Base-by-base conservation (phyloP, 768 basidiomycete genomes). In the Macrolepiota fuliginosa region DNA sequence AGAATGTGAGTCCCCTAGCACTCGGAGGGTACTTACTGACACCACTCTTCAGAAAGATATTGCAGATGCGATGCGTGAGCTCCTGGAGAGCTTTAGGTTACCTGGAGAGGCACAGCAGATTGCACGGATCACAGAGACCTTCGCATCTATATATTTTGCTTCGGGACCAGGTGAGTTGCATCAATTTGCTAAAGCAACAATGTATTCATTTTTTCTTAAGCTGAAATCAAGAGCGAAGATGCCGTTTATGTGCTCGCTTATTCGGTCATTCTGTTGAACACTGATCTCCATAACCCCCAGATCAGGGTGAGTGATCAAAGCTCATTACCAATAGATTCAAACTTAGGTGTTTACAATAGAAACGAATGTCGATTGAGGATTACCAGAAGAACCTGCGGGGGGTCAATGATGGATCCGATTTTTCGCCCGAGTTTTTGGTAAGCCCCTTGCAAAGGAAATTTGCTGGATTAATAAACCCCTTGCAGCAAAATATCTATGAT, bases 211-310 rank as follows among this genome's bases (percentile, higher is more conserved):
- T 32, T n/a, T 37, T 6, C 45, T 52, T 27, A 63, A 95, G 94
- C 85, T 62, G 96, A 96, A 72, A 89, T 98, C 65, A 92, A 90
- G 70, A 88, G 80, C 59, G 87, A 94, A 75, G 97, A 98, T 71
- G 92, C 96, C 4, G 92, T 93, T 19, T 96, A 97, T 73, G 91
- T 99, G 7, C 76, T 99, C 25, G 86, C 96, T 1, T 99, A 89
- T 73, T 98, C 97, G 0, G 89, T 99, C 63, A 98, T 99, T 73
- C 85, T 99, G 94, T 84, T 99, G 54, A 99, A 99, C 74, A 99
- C 97, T 7, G 97, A 99, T 76, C 85, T 87, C 35, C 96, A 98
- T 71, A 98, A 92, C 70, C 95, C 96, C 12, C 94, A 97, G 80
- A 84, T 96, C 63, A 78, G 92, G 70, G 94, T 91, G 70, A 72